phyloP scores from a whole-genome alignment of 176 grass and related monocot genomes.

The Cenchrus purpureus region DNA sequence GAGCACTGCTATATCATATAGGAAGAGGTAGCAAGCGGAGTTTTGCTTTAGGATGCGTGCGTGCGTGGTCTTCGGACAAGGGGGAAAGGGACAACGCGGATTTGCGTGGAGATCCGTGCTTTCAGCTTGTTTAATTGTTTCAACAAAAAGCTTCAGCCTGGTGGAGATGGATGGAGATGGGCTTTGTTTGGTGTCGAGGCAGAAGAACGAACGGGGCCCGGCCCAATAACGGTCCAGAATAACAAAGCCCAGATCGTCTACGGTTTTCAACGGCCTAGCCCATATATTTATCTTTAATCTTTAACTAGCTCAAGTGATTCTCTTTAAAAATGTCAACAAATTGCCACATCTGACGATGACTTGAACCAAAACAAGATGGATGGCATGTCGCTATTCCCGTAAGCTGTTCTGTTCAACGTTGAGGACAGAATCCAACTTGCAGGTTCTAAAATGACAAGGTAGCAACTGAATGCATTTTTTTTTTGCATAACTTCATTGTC shows the following conservation, averaged over 20 bases:
- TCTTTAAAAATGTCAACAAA: neutral
- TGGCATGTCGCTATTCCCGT: neutral
- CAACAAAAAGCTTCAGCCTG: neutral
- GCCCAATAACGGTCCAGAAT: neutral
- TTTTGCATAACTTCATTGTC: neutral
- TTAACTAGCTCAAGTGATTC: neutral
- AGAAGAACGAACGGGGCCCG: neutral
- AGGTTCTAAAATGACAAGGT: neutral
- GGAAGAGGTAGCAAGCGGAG: no score
- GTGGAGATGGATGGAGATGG: no score
- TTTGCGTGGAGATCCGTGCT: constrained; percentile 8
- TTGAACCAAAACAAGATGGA: neutral
- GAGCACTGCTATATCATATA: no score
- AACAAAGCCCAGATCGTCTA: neutral
- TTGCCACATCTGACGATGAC: neutral
- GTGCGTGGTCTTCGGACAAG: neutral
- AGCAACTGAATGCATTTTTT: neutral
- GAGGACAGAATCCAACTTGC: neutral
- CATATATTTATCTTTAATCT: neutral
- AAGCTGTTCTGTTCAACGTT: neutral
- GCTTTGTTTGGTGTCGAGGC: neutral
- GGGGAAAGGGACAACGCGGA: neutral
- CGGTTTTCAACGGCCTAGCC: neutral
- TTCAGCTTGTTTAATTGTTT: neutral
- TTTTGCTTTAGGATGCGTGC: neutral